phyloP scores from a whole-genome alignment of 306 rosid species.

The Trifolium repens region DNA sequence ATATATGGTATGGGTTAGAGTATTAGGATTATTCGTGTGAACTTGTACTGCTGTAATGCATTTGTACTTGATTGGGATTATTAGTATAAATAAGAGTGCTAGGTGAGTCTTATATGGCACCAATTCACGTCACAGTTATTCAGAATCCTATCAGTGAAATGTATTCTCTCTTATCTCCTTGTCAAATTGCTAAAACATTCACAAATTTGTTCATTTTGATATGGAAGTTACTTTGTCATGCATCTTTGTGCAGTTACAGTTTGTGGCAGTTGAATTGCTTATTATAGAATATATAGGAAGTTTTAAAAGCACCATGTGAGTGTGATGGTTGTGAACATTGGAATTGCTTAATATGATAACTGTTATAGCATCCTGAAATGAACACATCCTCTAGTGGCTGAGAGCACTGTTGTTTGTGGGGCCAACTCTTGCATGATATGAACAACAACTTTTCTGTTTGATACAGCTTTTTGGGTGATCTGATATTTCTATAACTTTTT shows the following conservation, averaged over 20 bases:
- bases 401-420: background rate
- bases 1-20: background rate
- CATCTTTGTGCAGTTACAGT: background rate
- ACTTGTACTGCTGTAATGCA: background rate
- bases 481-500: constrained; percentile 4
- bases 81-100: background rate
- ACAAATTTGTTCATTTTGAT: background rate
- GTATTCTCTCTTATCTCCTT: background rate
- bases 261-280: background rate
- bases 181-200: background rate
- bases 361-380: constrained; percentile 18
- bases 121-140: background rate
- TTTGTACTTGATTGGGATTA: background rate
- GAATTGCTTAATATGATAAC: background rate
- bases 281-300: background rate
- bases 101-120: background rate
- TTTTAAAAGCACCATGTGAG: background rate
- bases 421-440: constrained; percentile 13
- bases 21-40: constrained; percentile 13
- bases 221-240: background rate
- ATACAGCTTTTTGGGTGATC: constrained; percentile 20
- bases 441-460: background rate
- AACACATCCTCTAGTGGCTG: background rate
- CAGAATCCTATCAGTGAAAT: constrained; percentile 15
- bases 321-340: background rate